A percentile compares a stretch with the other conserved stretches of the same genome.
phyloP scores from a whole-genome alignment of 805 yeast genomes.

The Blastobotrys chiropterorum region DNA sequence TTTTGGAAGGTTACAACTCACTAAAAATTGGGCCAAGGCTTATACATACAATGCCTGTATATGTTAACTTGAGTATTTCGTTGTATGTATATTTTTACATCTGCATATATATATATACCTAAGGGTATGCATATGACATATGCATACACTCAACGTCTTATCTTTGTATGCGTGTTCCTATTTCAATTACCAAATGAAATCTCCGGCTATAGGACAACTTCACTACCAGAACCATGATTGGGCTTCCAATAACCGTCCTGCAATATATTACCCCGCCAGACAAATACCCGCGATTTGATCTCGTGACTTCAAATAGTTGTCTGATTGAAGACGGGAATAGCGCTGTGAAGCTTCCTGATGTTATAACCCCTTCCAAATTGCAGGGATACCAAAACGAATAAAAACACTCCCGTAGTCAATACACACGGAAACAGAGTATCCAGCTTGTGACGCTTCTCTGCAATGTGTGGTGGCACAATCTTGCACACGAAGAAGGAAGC shows the following conservation, averaged over 20 bases:
- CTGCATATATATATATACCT: too few relatives aligned
- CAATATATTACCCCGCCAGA: constrained; percentile 33
- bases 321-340: constrained; percentile 32
- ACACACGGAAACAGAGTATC: constrained; percentile 33
- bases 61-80: too few relatives aligned
- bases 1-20: too few relatives aligned
- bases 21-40: too few relatives aligned
- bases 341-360: constrained; percentile 33
- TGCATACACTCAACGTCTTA: too few relatives aligned
- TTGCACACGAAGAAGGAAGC: constrained; percentile 42
- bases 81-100: too few relatives aligned
- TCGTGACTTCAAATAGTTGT: constrained; percentile 32
- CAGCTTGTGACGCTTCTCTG: constrained; percentile 42
- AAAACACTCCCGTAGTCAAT: constrained; percentile 29
- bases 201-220: constrained; percentile 15
- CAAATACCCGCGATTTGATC: constrained; percentile 28
- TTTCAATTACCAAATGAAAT: too few relatives aligned
- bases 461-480: constrained; percentile 40
- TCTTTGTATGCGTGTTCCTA: too few relatives aligned
- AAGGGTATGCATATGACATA: too few relatives aligned
- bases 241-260: constrained; percentile 27
- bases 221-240: constrained; percentile 12
- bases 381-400: constrained; percentile 20
- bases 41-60: too few relatives aligned
- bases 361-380: constrained; percentile 25